Base-by-base conservation (phyloP, 2,329 filamentous ascomycete genomes). In the Alternaria incomplexa region DNA sequence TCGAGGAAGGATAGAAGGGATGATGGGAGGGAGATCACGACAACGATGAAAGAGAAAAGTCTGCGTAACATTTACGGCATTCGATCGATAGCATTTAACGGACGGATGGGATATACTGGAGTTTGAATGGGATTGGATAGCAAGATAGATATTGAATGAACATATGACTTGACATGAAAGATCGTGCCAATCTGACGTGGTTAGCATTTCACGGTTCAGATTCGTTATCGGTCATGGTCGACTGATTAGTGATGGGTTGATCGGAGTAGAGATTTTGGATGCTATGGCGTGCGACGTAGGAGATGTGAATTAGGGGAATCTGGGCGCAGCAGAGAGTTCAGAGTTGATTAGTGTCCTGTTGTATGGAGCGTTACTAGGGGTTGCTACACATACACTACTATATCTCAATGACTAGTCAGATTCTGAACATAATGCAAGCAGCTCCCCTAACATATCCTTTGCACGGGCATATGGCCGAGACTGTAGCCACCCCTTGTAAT, bases 151-250 rank as follows among this genome's bases (percentile, higher is more conserved):
- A 40, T 40, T 40, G 36, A 17, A 40, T 40, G 36, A 40, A n/a
- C 36, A 2, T 0, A 40, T 40, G 4, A 17, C 36, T 40, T 40
- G 0, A 0, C 8, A 6, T 40, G 0, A 0, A 40, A 11, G 36
- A 0, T 0, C 0, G 36, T 40, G 36, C 5, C 0, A 0, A 6
- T 3, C 3, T 17, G 2, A 40, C 8, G n/a, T 0, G 3, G 0
- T 11, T 17, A 17, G 1, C n/a, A 40, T 40, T 1, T 11, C n/a
- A 40, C 36, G 17, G 7, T 40, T 40, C 15, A n/a, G 8, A 9
- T n/a, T n/a, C 15, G 32, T n/a, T 9, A 9, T 36, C 15, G 4
- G 32, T 10, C 32, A 40, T 40, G 36, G 0, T 40, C 36, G n/a
- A 40, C 36, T 40, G 36, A 6, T 3, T 17, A 0, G 8, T 40